Evolutionary conservation across 257 asterid species (phyloP).

Genomic region (Perilla frutescens): DNA sequence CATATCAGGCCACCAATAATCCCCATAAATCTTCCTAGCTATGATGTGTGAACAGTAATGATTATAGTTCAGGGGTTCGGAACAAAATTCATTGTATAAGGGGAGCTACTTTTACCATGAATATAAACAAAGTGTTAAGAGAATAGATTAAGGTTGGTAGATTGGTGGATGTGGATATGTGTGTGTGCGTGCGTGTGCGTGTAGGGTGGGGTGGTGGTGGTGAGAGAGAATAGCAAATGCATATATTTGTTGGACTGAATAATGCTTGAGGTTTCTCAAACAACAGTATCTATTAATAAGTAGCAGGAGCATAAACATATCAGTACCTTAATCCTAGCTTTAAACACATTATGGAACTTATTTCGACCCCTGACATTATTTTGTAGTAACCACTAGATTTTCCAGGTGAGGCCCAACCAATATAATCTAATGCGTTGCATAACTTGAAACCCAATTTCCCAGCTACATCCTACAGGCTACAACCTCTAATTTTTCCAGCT

Average conservation of each 20-base stretch:
- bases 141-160: too few relatives aligned
- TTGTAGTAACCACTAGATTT: neutral
- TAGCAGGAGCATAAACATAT: neutral
- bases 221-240: neutral
- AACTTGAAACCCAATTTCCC: neutral
- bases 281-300: neutral
- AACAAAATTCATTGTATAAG: neutral
- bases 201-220: neutral
- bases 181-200: too few relatives aligned
- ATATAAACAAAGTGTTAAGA: neutral
- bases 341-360: neutral
- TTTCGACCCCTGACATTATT: neutral
- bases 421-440: neutral
- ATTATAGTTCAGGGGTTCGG: neutral
- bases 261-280: constrained; percentile 5
- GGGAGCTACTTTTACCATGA: neutral
- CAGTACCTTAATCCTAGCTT: neutral
- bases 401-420: neutral
- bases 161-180: too few relatives aligned
- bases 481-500: neutral
- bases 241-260: neutral
- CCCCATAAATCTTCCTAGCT: constrained; percentile 15
- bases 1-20: neutral
- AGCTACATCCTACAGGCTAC: neutral
- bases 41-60: neutral